These are phyloP conservation scores for Lablab purpureus DNA, from an alignment of 306 rosid species.

Conservation along the genomic window DNA sequence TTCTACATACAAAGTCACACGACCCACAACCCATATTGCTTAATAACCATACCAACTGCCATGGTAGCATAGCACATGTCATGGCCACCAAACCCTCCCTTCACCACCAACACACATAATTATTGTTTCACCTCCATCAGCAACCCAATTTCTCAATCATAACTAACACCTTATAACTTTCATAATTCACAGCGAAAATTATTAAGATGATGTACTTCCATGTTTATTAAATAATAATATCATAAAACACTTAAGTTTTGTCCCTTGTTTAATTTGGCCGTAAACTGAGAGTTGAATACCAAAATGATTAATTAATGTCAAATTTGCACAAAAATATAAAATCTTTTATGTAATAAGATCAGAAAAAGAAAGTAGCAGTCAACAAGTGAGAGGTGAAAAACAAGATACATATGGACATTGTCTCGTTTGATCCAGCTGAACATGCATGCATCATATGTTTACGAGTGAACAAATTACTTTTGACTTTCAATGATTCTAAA, in stretches of 20 bases:
- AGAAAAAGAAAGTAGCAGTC: not conserved
- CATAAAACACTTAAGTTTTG: not conserved
- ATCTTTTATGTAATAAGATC: not conserved
- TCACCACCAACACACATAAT: slow-evolving; percentile 1
- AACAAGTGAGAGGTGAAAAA: not conserved
- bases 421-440: not conserved
- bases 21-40: not conserved
- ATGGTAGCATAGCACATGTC: slow-evolving; percentile 5
- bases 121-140: not conserved
- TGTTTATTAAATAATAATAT: not conserved
- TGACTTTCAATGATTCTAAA: not conserved
- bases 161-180: not conserved
- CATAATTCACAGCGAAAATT: not conserved
- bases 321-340: not conserved
- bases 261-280: not conserved
- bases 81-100: slow-evolving; percentile 7
- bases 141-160: not conserved
- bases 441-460: not conserved
- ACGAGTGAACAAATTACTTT: not conserved
- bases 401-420: not conserved
- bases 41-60: not conserved
- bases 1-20: not conserved
- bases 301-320: not conserved
- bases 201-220: not conserved
- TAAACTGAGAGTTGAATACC: not conserved